Evolutionary conservation across 2,329 filamentous ascomycete genomes (phyloP).

Genomic region (Xylariaceae sp.): DNA sequence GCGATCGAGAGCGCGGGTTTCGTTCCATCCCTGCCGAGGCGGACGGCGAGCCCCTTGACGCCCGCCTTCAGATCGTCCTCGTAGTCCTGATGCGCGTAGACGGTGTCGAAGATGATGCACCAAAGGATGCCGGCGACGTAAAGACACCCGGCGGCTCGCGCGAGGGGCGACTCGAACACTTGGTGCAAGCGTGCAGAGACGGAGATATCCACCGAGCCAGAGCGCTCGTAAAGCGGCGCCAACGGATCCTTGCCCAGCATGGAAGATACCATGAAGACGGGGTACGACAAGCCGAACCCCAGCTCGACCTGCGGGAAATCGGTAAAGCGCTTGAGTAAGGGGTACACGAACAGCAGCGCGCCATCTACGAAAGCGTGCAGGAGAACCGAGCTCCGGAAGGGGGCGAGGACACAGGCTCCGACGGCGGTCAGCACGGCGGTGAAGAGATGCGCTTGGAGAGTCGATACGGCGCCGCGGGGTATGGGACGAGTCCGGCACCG

Average conservation of each 20-base stretch:
- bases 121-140: constrained; percentile 6
- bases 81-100: constrained; percentile 39
- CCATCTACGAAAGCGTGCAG: not conserved
- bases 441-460: constrained; percentile 32
- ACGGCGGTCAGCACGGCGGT: constrained; percentile 34
- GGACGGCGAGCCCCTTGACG: constrained; percentile 45
- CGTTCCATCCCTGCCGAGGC: constrained; percentile 14
- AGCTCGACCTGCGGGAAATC: constrained; percentile 46
- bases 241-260: constrained; percentile 37
- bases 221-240: constrained; percentile 32
- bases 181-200: not conserved
- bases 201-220: not conserved
- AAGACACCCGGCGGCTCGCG: not conserved
- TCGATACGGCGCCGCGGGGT: constrained; percentile 40
- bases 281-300: constrained; percentile 44
- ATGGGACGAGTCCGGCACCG: constrained; percentile 46
- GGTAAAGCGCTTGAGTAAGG: constrained; percentile 45
- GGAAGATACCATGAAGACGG: constrained; percentile 37
- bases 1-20: not conserved
- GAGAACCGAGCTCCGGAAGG: not conserved
- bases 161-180: not conserved
- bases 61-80: constrained; percentile 38
- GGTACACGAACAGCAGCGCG: constrained; percentile 41
- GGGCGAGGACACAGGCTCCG: constrained; percentile 32
- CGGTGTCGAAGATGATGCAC: constrained; percentile 10